Evolutionary conservation across 73 alveolate species (phyloP).

Genomic region (Stentor roeselii): DNA sequence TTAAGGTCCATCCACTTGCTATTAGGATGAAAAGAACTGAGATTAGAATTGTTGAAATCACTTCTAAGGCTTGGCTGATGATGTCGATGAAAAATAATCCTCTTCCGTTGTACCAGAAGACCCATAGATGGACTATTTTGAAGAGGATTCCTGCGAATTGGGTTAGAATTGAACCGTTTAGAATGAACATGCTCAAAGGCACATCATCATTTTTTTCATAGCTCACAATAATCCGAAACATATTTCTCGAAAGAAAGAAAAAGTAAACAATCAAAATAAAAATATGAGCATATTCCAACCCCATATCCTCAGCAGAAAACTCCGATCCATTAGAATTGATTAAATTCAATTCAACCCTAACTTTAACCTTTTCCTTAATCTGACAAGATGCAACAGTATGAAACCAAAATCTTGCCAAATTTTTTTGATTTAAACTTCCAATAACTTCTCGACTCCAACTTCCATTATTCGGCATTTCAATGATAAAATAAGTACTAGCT

Average conservation of each 20-base stretch:
- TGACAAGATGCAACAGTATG: slow-evolving; percentile 15
- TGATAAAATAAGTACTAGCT: background rate
- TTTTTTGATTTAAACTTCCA: background rate
- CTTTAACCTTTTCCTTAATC: background rate
- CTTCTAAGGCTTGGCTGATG: background rate
- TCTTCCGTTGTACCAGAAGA: slow-evolving; percentile 24
- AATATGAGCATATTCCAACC: background rate
- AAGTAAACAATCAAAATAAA: background rate
- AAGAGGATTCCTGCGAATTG: slow-evolving; percentile 25
- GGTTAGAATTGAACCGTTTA: background rate
- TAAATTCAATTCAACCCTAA: slow-evolving; percentile 27
- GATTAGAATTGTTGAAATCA: background rate
- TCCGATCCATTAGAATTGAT: background rate
- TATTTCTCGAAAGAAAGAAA: background rate
- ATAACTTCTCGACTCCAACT: background rate
- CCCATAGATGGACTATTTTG: background rate
- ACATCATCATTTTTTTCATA: slow-evolving; percentile 14
- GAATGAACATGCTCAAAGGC: background rate
- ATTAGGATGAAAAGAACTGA: slow-evolving; percentile 9
- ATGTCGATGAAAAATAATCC: slow-evolving; percentile 22
- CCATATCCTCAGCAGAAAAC: slow-evolving; percentile 29
- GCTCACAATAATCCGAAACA: background rate
- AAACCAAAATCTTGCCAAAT: background rate
- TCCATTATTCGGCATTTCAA: background rate
- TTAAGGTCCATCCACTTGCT: slow-evolving; percentile 32